These are phyloP conservation scores for Candolleomyces aberdarensis DNA, from an alignment of 768 basidiomycete genomes.

Conservation along the genomic window DNA sequence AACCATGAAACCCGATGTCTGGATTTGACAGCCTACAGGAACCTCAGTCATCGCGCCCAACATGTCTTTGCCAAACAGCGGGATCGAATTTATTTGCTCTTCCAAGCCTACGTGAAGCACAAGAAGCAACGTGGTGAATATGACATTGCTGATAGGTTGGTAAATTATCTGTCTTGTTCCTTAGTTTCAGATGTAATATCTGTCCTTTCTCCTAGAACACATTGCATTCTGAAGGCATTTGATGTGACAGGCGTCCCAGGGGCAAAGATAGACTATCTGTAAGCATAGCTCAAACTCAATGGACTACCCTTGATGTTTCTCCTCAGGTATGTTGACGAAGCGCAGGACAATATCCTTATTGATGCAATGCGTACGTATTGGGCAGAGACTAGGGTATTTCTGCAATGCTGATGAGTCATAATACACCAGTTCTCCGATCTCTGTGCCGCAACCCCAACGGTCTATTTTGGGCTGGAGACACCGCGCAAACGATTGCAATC, in stretches of 20 bases:
- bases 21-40: slow-evolving; percentile 40
- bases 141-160: slow-evolving; percentile 61
- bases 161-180: neutral
- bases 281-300: neutral
- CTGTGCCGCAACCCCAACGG: slow-evolving; percentile 66
- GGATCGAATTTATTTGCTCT: slow-evolving; percentile 49
- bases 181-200: neutral
- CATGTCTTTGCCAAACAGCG: slow-evolving; percentile 53
- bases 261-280: slow-evolving; percentile 55
- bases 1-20: slow-evolving; percentile 34
- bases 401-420: neutral
- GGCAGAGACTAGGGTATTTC: neutral
- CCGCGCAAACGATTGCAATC: slow-evolving; percentile 72
- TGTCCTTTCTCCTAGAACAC: slow-evolving; percentile 37
- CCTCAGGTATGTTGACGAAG: slow-evolving; percentile 68
- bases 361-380: slow-evolving; percentile 50
- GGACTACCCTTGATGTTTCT: neutral
- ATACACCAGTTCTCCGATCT: slow-evolving; percentile 49
- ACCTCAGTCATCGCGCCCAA: slow-evolving; percentile 50
- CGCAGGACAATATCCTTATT: slow-evolving; percentile 68
- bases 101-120: slow-evolving; percentile 45
- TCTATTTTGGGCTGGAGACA: slow-evolving; percentile 78
- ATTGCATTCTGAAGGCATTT: slow-evolving; percentile 41
- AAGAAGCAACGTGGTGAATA: slow-evolving; percentile 43
- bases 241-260: slow-evolving; percentile 31